A percentile compares a stretch with the other conserved stretches of the same genome.
Evolutionary conservation across 108 stramenopile genomes (phyloP).

Genomic region (Stephanodiscus minutulus): DNA sequence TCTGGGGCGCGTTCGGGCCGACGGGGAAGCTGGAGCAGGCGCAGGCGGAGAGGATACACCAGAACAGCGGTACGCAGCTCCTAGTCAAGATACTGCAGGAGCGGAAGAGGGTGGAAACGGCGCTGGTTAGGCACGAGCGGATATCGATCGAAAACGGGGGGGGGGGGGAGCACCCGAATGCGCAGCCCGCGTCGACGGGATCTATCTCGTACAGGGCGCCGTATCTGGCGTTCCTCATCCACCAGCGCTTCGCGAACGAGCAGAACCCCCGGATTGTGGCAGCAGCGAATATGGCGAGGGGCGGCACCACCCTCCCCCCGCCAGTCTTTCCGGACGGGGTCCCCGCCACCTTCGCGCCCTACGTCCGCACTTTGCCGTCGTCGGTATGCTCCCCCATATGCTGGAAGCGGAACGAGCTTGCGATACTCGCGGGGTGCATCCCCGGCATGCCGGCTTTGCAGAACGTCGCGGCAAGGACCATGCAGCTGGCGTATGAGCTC

Average conservation of each 20-base stretch:
- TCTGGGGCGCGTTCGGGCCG: conserved; percentile 83
- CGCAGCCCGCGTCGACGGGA: conserved; percentile 24
- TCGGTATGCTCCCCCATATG: conserved; percentile 79
- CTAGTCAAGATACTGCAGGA: conserved; percentile 87
- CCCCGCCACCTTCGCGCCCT: conserved; percentile 75
- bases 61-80: conserved; percentile 72
- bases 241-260: conserved; percentile 78
- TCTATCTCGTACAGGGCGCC: conserved; percentile 43
- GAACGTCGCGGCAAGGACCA: conserved; percentile 73
- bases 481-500: conserved; percentile 73
- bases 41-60: conserved; percentile 53
- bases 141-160: conserved; percentile 1
- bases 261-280: conserved; percentile 52
- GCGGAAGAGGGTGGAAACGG: conserved; percentile 74
- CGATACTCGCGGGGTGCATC: conserved; percentile 76
- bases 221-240: conserved; percentile 62
- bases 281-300: neutral
- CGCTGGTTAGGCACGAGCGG: conserved; percentile 27
- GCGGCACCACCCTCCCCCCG: conserved; percentile 2
- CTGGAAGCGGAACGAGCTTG: conserved; percentile 87
- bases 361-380: conserved; percentile 82
- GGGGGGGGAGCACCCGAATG: neutral
- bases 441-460: conserved; percentile 74
- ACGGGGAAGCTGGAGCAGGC: conserved; percentile 54
- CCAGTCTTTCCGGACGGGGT: conserved; percentile 21